phyloP scores from a whole-genome alignment of 371 early-diverging fungal genomes.

The Syncephalastrum racemosum region DNA sequence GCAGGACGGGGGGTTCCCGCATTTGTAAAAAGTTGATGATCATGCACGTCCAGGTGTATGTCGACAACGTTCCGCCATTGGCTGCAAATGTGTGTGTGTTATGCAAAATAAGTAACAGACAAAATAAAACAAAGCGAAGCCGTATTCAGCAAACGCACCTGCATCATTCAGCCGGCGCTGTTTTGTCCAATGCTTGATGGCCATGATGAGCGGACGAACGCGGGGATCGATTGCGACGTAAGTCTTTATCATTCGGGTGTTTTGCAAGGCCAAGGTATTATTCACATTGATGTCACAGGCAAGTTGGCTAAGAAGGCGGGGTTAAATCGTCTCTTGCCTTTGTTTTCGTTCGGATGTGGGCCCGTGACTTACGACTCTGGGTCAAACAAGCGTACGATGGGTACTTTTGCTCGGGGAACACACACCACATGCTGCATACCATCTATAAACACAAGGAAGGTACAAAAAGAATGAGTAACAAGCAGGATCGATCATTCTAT shows the following conservation, averaged over 20 bases:
- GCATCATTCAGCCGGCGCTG: constrained; percentile 73
- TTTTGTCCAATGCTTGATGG: constrained; percentile 83
- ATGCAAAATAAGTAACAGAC: not conserved
- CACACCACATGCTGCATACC: constrained; percentile 56
- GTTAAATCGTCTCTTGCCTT: no score
- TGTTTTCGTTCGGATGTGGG: no score
- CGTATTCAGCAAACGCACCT: constrained; percentile 29
- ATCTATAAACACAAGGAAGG: constrained; percentile 27
- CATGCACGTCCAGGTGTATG: constrained; percentile 93
- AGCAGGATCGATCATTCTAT: not conserved
- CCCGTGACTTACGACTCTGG: constrained; percentile 53
- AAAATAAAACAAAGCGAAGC: not conserved
- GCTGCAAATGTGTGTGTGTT: constrained; percentile 36
- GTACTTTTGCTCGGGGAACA: constrained; percentile 64
- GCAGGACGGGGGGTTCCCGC: constrained; percentile 87
- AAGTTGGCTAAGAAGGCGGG: constrained; percentile 31
- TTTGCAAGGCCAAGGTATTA: constrained; percentile 75
- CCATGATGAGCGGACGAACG: constrained; percentile 72
- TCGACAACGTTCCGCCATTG: constrained; percentile 89
- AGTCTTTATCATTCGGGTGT: constrained; percentile 74
- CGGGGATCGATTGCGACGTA: constrained; percentile 82
- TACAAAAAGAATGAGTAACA: constrained; percentile 4
- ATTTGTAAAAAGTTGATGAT: constrained; percentile 87
- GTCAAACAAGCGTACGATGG: constrained; percentile 64
- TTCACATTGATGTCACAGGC: constrained; percentile 88